These are phyloP conservation scores for Lactifluus piperatus DNA, from an alignment of 768 basidiomycete genomes.

Conservation along the genomic window DNA sequence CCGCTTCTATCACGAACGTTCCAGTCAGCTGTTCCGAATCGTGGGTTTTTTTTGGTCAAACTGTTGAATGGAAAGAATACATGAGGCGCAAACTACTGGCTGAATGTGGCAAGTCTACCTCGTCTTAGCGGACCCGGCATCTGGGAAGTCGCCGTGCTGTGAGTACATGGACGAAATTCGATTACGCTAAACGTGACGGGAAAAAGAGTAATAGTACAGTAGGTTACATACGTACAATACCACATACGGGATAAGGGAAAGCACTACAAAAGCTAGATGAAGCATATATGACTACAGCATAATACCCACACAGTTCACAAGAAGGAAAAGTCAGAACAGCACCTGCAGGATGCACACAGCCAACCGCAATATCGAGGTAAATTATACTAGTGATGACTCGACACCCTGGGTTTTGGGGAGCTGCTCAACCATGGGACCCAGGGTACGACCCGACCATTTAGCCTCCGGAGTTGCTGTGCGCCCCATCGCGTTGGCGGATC, in stretches of 20 bases:
- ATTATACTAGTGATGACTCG: slow-evolving; percentile 5
- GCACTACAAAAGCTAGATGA: background rate
- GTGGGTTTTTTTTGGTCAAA: background rate
- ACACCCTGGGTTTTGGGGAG: slow-evolving; percentile 36
- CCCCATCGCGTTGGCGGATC: slow-evolving; percentile 43
- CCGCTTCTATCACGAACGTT: no score
- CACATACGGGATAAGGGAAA: background rate
- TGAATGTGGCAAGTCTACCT: background rate
- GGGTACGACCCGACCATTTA: slow-evolving; percentile 42
- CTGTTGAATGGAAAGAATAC: no score
- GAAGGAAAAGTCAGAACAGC: background rate
- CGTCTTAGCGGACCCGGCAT: background rate
- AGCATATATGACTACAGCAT: background rate
- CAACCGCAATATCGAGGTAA: background rate
- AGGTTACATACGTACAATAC: background rate
- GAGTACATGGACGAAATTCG: background rate
- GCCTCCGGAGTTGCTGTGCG: slow-evolving; percentile 37
- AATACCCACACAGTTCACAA: background rate
- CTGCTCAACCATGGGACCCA: slow-evolving; percentile 48
- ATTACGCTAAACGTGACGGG: background rate
- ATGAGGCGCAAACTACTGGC: background rate
- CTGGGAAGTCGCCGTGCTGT: background rate
- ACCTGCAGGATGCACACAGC: background rate
- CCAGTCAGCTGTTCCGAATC: background rate
- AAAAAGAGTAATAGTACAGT: background rate